phyloP scores from a whole-genome alignment of 2,329 filamentous ascomycete genomes.

The Anthostomella pinea region DNA sequence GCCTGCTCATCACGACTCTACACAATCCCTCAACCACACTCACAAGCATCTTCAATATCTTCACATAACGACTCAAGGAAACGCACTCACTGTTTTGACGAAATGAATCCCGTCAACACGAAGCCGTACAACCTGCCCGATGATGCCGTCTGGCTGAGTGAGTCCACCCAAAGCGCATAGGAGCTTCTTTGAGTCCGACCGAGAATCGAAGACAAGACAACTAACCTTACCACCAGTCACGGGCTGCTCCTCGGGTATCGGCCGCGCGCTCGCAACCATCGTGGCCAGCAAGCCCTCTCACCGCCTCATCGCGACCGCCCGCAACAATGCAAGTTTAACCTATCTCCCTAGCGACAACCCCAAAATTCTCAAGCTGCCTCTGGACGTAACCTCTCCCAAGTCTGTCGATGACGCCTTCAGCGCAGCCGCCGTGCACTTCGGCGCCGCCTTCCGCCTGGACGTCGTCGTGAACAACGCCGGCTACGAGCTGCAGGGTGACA shows the following conservation, averaged over 20 bases:
- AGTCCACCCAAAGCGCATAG: too few relatives aligned
- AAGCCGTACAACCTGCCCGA: slow-evolving; percentile 14
- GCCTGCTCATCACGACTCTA: too few relatives aligned
- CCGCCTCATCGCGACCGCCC: slow-evolving; percentile 14
- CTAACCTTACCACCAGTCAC: slow-evolving; percentile 10
- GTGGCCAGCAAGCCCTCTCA: slow-evolving; percentile 10
- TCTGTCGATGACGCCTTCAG: slow-evolving; percentile 10
- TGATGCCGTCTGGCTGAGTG: slow-evolving; percentile 15
- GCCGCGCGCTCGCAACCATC: slow-evolving; percentile 11
- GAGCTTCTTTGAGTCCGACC: too few relatives aligned
- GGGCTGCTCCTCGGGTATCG: slow-evolving; percentile 17
- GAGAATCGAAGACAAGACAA: too few relatives aligned
- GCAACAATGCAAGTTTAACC: slow-evolving; percentile 6
- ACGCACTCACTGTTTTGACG: too few relatives aligned
- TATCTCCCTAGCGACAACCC: slow-evolving; percentile 9
- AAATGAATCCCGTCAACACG: slow-evolving; percentile 16
- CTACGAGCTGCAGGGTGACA: slow-evolving; percentile 14
- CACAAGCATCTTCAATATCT: too few relatives aligned
- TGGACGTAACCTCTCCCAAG: slow-evolving; percentile 7
- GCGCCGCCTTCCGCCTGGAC: slow-evolving; percentile 8
- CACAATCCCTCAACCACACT: too few relatives aligned
- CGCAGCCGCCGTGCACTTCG: slow-evolving; percentile 7
- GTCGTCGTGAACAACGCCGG: slow-evolving; percentile 16
- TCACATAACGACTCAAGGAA: too few relatives aligned
- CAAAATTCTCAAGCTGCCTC: slow-evolving; percentile 7